Base-by-base conservation (phyloP, 345 rosid genomes). In the Cardamine chenopodiifolia region DNA sequence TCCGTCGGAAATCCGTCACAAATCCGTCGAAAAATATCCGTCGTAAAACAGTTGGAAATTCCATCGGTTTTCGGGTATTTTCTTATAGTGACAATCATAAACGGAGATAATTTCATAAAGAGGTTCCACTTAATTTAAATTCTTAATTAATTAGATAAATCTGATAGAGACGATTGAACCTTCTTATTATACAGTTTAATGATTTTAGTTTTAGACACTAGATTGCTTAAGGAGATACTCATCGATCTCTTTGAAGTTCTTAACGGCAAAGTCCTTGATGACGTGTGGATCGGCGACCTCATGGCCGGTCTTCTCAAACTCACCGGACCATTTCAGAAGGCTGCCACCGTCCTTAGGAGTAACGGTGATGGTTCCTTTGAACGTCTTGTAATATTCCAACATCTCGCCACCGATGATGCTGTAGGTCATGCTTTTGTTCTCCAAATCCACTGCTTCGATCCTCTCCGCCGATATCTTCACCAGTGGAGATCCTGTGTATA, bases 231-330 rank as follows among this genome's bases (percentile, higher is more conserved):
- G 80, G 73, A 86, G 73, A 58, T 69, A 73, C 25, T 82, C 93
- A 77, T 90, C 98, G 11, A 90, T 84, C 83, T 90, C 98, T 53
- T 56, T 39, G 81, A 93, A 88, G 85, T 93, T 90, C 84, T 82
- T 82, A 22, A 84, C 79, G 1, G 82, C 96, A 50, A 94, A 94
- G 29, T 94, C 98, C 86, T 83, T 88, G 52, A 93, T 85, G 47
- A 78, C 61, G 70, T 82, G 83, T 2, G 98, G 97, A 10, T 88
- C 96, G 0, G 85, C 86, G 69, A 88, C 72, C 57, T 88, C 96
- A 15, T 87, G 88, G 28, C 78, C 85, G n/a, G 86, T 82, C 83
- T 88, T 91, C 78, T 88, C 91, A 62, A 79, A 94, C 75, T 84
- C 87, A 48, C 89, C 88, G 0, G 82, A 82, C 98, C 98, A 94